Base-by-base conservation (phyloP, 2,329 filamentous ascomycete genomes). In the Ophiostoma himal-ulmi region DNA sequence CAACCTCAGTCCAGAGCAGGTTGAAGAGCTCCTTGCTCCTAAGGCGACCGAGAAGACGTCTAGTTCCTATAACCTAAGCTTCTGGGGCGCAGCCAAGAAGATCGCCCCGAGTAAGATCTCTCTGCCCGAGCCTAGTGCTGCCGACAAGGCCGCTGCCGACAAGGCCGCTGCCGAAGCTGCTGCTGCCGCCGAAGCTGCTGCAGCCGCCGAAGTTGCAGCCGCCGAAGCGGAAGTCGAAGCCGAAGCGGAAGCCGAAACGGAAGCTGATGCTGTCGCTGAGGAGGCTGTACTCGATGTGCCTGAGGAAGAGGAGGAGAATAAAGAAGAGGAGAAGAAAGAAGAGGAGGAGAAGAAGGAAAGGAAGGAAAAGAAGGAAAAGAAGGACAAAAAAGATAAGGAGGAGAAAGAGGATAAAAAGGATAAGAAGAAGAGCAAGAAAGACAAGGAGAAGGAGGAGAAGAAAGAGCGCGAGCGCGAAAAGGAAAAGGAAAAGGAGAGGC, bases 51-150 rank as follows among this genome's bases (percentile, higher is more conserved):
- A 75, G 60, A 81, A 83, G 71, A 77, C 83, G 0, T 88, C 88
- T 77, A 82, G 22, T 3, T 48, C 65, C n/a, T 67, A 67, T 22
- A 67, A 44, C 39, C 65, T 67, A 22, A 48, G 82, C 74, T 87
- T 88, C 79, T 88, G 86, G 86, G 84, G 85, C 71, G 79, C 81
- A 67, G 76, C 80, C 71, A 85, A 83, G 76, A 85, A 83, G 73
- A 66, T 72, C 48, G 71, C 76, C 10, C 52, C 77, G 75, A 75
- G 74, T 72, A 82, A 82, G 79, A 81, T 79, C 80, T 75, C 74
- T 76, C 77, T 72, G 69, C 72, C 72, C n/a, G 73, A 72, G 68
- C 67, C 69, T 62, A 70, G 17, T 37, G 41, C 30, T 26, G 44
- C 70, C 68, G 70, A 72, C 0, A 34, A 41, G 65, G 68, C 67